These are phyloP conservation scores for Pseudocercospora vitis DNA, from an alignment of 2,329 filamentous ascomycete species.

Conservation along the genomic window DNA sequence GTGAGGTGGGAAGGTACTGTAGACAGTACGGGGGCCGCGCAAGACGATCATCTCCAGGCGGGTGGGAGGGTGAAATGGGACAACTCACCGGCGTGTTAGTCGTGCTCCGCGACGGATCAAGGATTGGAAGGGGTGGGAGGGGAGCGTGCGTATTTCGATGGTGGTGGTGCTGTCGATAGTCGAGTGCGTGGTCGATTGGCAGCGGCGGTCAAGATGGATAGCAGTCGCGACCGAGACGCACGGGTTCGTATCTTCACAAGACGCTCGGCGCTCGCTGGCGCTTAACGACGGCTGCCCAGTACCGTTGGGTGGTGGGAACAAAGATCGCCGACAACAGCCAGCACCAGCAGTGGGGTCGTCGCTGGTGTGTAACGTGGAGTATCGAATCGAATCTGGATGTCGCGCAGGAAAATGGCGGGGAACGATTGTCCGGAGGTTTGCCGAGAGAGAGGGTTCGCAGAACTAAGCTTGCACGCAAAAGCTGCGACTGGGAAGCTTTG, in stretches of 20 bases:
- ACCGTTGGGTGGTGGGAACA: too few relatives aligned
- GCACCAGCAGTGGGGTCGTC: constrained; percentile 4
- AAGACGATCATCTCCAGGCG: not conserved
- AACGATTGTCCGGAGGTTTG: constrained; percentile 15
- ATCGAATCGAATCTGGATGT: constrained; percentile 3
- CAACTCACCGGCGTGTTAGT: constrained; percentile 13
- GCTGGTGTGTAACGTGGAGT: constrained; percentile 25
- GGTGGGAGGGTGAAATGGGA: not conserved
- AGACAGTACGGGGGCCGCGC: constrained; percentile 12
- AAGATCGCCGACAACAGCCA: constrained; percentile 5
- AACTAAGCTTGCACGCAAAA: constrained; percentile 10
- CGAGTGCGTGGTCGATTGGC: not conserved
- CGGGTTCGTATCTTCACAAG: not conserved
- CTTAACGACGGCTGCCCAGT: constrained; percentile 3
- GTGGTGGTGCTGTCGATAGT: not conserved
- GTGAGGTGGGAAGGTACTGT: too few relatives aligned
- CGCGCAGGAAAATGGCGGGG: constrained; percentile 17
- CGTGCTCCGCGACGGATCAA: not conserved
- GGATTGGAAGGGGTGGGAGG: too few relatives aligned
- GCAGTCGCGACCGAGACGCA: not conserved
- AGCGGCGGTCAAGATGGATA: constrained; percentile 1
- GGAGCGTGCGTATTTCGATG: constrained; percentile 6
- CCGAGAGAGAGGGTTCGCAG: too few relatives aligned
- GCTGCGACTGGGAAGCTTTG: constrained; percentile 1
- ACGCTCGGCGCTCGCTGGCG: not conserved